Percentiles rank a stretch among this genome's conserved stretches.
Evolutionary conservation across 257 asterid species (phyloP).

Genomic region (Solanum ossicruentum): DNA sequence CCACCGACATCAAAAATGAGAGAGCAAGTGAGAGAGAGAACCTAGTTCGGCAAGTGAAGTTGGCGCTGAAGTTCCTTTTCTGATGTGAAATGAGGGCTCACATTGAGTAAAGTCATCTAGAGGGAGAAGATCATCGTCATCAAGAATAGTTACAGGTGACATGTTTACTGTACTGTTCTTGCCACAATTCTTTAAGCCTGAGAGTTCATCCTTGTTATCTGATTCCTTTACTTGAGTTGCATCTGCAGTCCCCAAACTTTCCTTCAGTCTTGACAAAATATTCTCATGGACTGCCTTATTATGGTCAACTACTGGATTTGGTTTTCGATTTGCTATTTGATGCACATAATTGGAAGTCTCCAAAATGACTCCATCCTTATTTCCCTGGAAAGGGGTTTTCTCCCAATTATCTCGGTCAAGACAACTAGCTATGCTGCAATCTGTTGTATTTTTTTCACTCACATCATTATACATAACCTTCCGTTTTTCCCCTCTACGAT

Average conservation of each 20-base stretch:
- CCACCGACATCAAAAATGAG: not conserved
- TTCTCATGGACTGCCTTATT: constrained; percentile 4
- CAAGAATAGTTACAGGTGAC: constrained; percentile 4
- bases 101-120: constrained; percentile 20
- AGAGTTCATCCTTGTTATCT: constrained; percentile 14
- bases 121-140: constrained; percentile 34
- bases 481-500: constrained; percentile 8
- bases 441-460: constrained; percentile 5
- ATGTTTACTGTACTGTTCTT: constrained; percentile 4
- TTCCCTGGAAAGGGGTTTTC: constrained; percentile 12
- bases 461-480: constrained; percentile 11
- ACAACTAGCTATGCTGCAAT: constrained; percentile 3
- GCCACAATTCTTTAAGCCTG: constrained; percentile 11
- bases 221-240: constrained; percentile 15
- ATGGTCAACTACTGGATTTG: constrained; percentile 2
- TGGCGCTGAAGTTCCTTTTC: constrained; percentile 21
- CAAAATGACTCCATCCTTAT: not conserved
- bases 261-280: constrained; percentile 10
- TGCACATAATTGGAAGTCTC: constrained; percentile 10
- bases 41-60: not conserved
- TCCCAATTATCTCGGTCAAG: constrained; percentile 14
- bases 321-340: not conserved
- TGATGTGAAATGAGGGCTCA: constrained; percentile 18
- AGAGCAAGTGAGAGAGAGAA: not conserved
- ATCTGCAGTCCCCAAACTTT: constrained; percentile 18